Evolutionary conservation across 176 grass and related monocot genomes (phyloP).

Genomic region (Aechmea fasciata): DNA sequence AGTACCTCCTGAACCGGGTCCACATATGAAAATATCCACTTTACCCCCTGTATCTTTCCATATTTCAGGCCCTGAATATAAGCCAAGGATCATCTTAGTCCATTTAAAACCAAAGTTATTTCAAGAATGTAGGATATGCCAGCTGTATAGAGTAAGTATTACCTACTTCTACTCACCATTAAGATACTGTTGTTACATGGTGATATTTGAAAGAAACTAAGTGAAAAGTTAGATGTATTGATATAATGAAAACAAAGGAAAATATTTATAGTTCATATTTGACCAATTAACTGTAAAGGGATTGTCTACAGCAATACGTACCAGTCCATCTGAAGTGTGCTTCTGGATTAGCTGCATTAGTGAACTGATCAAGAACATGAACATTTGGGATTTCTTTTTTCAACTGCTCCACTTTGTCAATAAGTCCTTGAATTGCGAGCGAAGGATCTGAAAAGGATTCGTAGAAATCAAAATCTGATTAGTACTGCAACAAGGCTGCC

Average conservation of each 20-base stretch:
- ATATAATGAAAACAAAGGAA: too few species aligned
- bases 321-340: constrained; percentile 70
- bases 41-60: constrained; percentile 87
- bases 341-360: constrained; percentile 53
- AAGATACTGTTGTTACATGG: too few species aligned
- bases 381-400: constrained; percentile 45
- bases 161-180: too few species aligned
- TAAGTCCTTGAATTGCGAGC: constrained; percentile 35
- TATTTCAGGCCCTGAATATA: constrained; percentile 63
- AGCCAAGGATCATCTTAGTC: too few species aligned
- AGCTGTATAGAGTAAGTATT: too few species aligned
- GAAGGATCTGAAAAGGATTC: constrained; percentile 49
- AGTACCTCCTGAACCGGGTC: constrained; percentile 75
- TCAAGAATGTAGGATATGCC: too few species aligned
- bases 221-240: too few species aligned
- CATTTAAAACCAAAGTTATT: too few species aligned
- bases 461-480: too few species aligned
- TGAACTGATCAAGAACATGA: constrained; percentile 52
- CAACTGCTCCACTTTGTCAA: constrained; percentile 42
- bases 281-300: not conserved
- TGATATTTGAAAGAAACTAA: too few species aligned
- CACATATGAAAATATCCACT: constrained; percentile 75
- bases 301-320: constrained; percentile 13
- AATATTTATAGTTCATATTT: too few species aligned
- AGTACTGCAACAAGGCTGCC: too few species aligned